Evolutionary conservation across 2,329 filamentous ascomycete genomes (phyloP).

Genomic region (Nothophoma quercina): DNA sequence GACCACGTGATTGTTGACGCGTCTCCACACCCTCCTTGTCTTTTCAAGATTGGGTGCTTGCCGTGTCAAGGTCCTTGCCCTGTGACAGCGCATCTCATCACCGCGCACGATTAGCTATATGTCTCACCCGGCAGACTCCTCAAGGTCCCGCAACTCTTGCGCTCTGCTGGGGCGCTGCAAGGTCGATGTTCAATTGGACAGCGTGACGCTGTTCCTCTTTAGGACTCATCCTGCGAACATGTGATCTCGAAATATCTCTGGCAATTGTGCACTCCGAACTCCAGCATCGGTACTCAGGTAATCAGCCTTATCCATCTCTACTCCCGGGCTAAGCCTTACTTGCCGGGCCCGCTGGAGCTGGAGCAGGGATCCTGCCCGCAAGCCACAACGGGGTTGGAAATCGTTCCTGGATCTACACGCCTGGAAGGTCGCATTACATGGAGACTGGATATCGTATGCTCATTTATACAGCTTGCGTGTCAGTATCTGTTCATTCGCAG

Average conservation of each 20-base stretch:
- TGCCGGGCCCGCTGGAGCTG: too few species aligned
- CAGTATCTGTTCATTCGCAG: not conserved
- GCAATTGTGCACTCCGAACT: constrained; percentile 8
- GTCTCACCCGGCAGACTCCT: too few species aligned
- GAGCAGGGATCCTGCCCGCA: not conserved
- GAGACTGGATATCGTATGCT: not conserved
- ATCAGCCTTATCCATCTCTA: constrained; percentile 5
- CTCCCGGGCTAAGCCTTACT: constrained; percentile 1
- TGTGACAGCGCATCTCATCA: not conserved
- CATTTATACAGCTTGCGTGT: constrained; percentile 1
- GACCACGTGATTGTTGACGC: constrained; percentile 5
- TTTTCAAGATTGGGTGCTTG: not conserved
- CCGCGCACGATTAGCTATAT: not conserved
- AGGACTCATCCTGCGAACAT: constrained; percentile 32
- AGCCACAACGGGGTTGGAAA: constrained; percentile 8
- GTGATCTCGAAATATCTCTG: constrained; percentile 17
- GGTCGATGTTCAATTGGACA: not conserved
- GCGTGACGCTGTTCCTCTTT: constrained; percentile 18
- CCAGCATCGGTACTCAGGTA: not conserved
- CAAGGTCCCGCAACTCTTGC: not conserved
- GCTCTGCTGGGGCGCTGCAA: not conserved
- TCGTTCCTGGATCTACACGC: constrained; percentile 2
- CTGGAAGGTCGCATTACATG: not conserved
- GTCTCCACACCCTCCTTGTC: not conserved
- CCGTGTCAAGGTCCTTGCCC: too few species aligned